These are phyloP conservation scores for Davidsoniella eucalypti DNA, from an alignment of 2,329 filamentous ascomycete genomes.

Conservation along the genomic window DNA sequence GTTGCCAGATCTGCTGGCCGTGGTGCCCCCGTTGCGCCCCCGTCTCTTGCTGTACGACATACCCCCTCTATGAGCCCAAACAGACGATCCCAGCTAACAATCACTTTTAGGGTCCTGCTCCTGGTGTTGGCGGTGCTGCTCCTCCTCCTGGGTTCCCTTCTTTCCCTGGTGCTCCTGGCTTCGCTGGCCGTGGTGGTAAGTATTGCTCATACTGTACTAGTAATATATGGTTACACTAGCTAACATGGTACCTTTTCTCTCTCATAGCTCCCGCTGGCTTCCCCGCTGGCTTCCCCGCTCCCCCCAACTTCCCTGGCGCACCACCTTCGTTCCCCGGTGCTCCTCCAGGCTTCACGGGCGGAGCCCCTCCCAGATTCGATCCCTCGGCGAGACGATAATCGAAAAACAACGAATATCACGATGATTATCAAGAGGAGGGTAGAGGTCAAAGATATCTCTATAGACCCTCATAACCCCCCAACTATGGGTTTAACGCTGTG, in stretches of 20 bases:
- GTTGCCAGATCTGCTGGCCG: slow-evolving; percentile 83
- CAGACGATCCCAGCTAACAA: background rate
- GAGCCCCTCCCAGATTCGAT: slow-evolving; percentile 57
- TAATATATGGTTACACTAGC: background rate
- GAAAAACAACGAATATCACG: background rate
- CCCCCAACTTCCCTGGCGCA: slow-evolving; percentile 26
- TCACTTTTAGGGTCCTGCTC: slow-evolving; percentile 49
- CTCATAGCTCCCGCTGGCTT: slow-evolving; percentile 30
- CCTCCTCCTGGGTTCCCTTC: slow-evolving; percentile 45
- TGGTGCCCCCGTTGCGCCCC: slow-evolving; percentile 50
- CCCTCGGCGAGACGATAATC: slow-evolving; percentile 45
- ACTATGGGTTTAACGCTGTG: slow-evolving; percentile 12
- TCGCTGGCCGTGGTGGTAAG: slow-evolving; percentile 41
- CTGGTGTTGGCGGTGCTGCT: slow-evolving; percentile 60
- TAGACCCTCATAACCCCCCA: background rate
- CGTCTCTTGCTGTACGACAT: slow-evolving; percentile 52
- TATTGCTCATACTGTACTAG: slow-evolving; percentile 14
- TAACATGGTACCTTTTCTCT: background rate
- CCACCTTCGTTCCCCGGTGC: slow-evolving; percentile 27
- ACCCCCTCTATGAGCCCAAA: background rate
- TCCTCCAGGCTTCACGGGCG: slow-evolving; percentile 36
- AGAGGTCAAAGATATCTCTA: slow-evolving; percentile 2
- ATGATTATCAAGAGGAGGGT: slow-evolving; percentile 1
- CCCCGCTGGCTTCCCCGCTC: slow-evolving; percentile 31
- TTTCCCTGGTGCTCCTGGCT: slow-evolving; percentile 35